Evolutionary conservation across 2,329 filamentous ascomycete species (phyloP).

Genomic region (Myriosclerotinia curreyana): DNA sequence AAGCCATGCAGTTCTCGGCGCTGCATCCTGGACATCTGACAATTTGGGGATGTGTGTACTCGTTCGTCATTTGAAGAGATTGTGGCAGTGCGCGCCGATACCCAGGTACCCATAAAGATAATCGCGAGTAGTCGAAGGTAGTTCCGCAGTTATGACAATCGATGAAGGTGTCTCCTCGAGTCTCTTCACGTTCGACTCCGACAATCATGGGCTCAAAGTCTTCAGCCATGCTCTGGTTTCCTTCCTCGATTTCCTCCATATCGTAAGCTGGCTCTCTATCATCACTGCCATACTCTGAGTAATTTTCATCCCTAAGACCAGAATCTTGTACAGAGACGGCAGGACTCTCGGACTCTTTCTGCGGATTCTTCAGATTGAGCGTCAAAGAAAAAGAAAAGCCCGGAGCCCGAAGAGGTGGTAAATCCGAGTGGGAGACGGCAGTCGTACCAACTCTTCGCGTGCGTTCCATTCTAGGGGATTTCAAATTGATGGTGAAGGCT

Average conservation of each 20-base stretch:
- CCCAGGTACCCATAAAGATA: not conserved
- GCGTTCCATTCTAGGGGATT: not conserved
- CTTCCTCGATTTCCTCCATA: not conserved
- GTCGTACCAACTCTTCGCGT: not conserved
- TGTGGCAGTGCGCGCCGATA: not conserved
- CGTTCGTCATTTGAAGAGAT: not conserved
- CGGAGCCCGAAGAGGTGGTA: not conserved
- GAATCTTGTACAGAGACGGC: not conserved
- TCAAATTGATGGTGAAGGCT: not conserved
- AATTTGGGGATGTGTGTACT: conserved; percentile 5
- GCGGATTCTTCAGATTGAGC: not conserved
- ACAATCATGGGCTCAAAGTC: not conserved
- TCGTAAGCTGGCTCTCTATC: not conserved
- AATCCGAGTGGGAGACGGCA: not conserved
- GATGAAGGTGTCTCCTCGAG: conserved; percentile 3
- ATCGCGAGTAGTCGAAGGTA: not conserved
- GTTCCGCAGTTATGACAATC: not conserved
- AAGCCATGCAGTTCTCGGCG: not conserved
- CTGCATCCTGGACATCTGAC: not conserved
- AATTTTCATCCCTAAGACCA: too few species aligned
- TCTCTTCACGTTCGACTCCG: not conserved
- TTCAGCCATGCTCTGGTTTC: not conserved
- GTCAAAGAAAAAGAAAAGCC: not conserved
- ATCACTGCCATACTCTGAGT: not conserved
- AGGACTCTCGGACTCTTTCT: not conserved